Percentiles rank a stretch among this genome's conserved stretches.
Conservation (phyloP, 2,329 filamentous ascomycete species). For the Aureobasidium melanogenum region DNA sequence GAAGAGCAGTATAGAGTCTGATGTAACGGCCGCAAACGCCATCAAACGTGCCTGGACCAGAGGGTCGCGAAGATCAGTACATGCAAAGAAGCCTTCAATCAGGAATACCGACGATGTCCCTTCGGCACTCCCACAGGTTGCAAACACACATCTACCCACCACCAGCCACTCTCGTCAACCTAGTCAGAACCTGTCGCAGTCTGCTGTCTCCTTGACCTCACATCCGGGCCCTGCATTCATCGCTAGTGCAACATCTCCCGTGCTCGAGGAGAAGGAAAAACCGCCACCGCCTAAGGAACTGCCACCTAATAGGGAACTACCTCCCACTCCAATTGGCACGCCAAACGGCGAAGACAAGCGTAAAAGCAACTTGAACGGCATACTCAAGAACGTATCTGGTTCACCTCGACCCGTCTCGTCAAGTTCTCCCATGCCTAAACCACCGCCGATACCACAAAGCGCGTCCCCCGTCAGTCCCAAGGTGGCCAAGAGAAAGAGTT, state of each 20-base stretch:
- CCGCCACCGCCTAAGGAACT: not conserved
- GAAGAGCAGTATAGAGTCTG: conserved; percentile 35
- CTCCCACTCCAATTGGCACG: not conserved
- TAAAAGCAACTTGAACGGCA: conserved; percentile 1
- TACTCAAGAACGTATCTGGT: not conserved
- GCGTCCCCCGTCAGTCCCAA: conserved; percentile 23
- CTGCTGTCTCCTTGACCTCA: conserved; percentile 3
- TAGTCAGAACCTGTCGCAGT: conserved; percentile 7
- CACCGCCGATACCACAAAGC: conserved; percentile 17
- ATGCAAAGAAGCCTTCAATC: conserved; percentile 13
- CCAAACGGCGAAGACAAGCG: not conserved
- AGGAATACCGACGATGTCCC: not conserved
- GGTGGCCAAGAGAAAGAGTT: conserved; percentile 39
- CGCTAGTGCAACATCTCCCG: not conserved
- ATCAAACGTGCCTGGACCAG: conserved; percentile 32
- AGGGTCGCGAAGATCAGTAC: conserved; percentile 21
- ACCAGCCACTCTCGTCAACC: conserved; percentile 6
- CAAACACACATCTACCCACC: conserved; percentile 5
- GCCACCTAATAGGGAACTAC: not conserved
- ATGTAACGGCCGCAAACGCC: conserved; percentile 21
- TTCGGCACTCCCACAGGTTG: not conserved
- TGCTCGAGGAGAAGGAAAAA: not conserved
- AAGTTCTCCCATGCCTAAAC: conserved; percentile 15
- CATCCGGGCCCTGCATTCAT: conserved; percentile 1
- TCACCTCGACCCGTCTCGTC: not conserved